Conservation (phyloP, 140 eudicot genomes). For the Flaveria floridana region DNA sequence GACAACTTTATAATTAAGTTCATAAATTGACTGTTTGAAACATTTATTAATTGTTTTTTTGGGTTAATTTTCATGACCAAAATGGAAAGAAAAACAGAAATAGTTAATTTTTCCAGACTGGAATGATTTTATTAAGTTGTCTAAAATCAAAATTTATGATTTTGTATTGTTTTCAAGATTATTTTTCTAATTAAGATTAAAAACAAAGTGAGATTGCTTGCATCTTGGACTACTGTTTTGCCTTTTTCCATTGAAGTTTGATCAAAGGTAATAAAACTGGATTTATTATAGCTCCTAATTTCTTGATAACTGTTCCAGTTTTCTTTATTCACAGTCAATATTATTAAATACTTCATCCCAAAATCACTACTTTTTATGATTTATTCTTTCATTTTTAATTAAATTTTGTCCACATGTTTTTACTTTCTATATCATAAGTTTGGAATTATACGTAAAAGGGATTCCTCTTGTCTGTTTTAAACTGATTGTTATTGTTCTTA, state of each 20-base stretch:
- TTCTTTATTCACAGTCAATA: slow-evolving; percentile 27
- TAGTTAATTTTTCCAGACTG: background rate
- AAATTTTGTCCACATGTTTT: slow-evolving; percentile 32
- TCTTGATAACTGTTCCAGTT: slow-evolving; percentile 34
- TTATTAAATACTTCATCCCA: slow-evolving; percentile 18
- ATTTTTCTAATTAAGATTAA: slow-evolving; percentile 2
- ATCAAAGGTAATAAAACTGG: slow-evolving; percentile 27
- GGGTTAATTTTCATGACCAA: background rate
- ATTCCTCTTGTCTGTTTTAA: slow-evolving; percentile 25
- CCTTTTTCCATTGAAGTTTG: slow-evolving; percentile 41
- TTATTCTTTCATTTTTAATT: slow-evolving; percentile 27
- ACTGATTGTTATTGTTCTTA: slow-evolving; percentile 3
- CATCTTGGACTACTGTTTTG: slow-evolving; percentile 42
- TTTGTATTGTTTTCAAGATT: slow-evolving; percentile 10
- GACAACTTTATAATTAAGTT: background rate
- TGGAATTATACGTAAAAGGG: slow-evolving; percentile 5
- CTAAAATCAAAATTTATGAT: background rate
- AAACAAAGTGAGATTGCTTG: slow-evolving; percentile 32
- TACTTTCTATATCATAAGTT: slow-evolving; percentile 15
- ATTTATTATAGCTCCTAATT: slow-evolving; percentile 31
- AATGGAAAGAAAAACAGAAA: background rate
- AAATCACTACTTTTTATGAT: slow-evolving; percentile 31
- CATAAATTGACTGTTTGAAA: background rate
- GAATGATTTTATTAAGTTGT: slow-evolving; percentile 6
- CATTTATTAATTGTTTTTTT: slow-evolving; percentile 2